phyloP scores from a whole-genome alignment of 176 grass and related monocot genomes.

The Dendrocalamus sinicus region DNA sequence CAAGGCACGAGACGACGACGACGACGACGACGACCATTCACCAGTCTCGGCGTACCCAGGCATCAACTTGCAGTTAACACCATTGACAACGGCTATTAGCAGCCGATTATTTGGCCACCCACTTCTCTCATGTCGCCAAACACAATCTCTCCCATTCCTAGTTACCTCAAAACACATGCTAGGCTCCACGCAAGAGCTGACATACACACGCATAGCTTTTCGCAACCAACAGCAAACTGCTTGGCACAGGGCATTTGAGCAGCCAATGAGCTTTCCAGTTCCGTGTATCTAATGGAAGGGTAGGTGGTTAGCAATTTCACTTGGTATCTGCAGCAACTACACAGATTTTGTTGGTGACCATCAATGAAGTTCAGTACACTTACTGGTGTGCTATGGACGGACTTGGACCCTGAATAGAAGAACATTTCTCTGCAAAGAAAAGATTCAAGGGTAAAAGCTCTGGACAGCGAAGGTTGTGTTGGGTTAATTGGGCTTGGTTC shows the following conservation, averaged over 20 bases:
- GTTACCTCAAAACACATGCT: not conserved
- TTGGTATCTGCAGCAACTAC: slow-evolving; percentile 22
- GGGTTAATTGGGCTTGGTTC: too few species aligned
- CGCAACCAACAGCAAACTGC: slow-evolving; percentile 42
- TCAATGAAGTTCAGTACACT: slow-evolving; percentile 3
- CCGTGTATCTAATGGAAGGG: not conserved
- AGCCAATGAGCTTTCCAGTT: slow-evolving; percentile 2
- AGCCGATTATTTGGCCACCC: slow-evolving; percentile 40
- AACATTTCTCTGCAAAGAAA: not conserved
- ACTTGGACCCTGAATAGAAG: not conserved
- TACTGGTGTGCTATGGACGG: slow-evolving; percentile 6
- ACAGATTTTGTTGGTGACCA: slow-evolving; percentile 44
- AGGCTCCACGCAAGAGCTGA: slow-evolving; percentile 15
- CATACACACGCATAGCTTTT: slow-evolving; percentile 29
- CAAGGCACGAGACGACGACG: not conserved
- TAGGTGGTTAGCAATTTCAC: slow-evolving; percentile 33
- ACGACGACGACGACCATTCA: not conserved
- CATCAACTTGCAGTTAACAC: not conserved
- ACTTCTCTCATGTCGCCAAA: not conserved
- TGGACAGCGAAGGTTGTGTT: too few species aligned
- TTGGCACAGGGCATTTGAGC: slow-evolving; percentile 2
- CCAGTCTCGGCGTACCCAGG: not conserved
- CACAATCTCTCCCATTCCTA: too few species aligned
- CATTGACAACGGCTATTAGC: slow-evolving; percentile 36
- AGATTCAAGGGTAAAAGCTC: not conserved